Evolutionary conservation across 106 monocot species (phyloP).

Genomic region (Acorus gramineus): DNA sequence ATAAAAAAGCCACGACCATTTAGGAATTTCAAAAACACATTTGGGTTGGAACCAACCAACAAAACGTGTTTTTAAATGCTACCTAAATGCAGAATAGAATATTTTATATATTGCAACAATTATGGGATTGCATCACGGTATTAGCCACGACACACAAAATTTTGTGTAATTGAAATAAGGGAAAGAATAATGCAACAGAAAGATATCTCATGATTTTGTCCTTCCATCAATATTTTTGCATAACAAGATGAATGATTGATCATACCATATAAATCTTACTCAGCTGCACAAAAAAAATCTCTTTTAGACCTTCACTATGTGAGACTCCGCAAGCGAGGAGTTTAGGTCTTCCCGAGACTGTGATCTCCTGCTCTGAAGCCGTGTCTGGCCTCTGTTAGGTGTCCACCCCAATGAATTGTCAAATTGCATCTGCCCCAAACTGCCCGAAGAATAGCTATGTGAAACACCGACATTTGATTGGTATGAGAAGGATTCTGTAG

Average conservation of each 20-base stretch:
- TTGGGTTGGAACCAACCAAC: too few relatives aligned
- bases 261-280: conserved; percentile 13
- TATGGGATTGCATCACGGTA: too few relatives aligned
- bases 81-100: too few relatives aligned
- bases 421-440: conserved; percentile 72
- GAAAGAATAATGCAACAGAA: background rate
- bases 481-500: conserved; percentile 34
- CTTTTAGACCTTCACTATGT: conserved; percentile 38
- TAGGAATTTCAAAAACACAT: too few relatives aligned
- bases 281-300: background rate
- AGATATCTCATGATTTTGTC: conserved; percentile 1
- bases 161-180: too few relatives aligned
- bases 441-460: conserved; percentile 76
- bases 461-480: conserved; percentile 28
- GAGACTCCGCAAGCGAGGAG: conserved; percentile 59
- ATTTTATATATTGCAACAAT: too few relatives aligned
- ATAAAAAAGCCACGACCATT: too few relatives aligned
- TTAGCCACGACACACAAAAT: too few relatives aligned
- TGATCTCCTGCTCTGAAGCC: conserved; percentile 79
- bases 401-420: conserved; percentile 42
- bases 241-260: background rate
- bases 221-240: conserved; percentile 6
- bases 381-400: conserved; percentile 51
- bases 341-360: conserved; percentile 89
- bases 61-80: too few relatives aligned